Conservation (phyloP, 2,329 filamentous ascomycete species). For the Penicillium capsulatum region DNA sequence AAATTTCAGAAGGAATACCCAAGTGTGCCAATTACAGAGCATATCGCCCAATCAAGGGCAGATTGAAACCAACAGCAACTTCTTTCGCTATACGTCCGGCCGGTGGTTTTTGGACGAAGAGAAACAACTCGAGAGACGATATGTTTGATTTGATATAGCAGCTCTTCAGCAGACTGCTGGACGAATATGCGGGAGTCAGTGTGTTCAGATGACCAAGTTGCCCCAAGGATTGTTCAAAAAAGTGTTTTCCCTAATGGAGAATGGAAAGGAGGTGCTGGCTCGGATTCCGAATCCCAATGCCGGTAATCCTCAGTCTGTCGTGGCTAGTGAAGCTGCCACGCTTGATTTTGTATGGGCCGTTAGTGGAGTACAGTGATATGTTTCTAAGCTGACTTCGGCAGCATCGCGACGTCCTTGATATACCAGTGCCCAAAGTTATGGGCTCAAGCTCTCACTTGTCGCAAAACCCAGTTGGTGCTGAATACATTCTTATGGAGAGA, state of each 20-base stretch:
- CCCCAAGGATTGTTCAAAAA: constrained; percentile 29
- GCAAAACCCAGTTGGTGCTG: background rate
- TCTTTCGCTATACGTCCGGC: background rate
- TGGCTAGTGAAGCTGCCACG: constrained; percentile 40
- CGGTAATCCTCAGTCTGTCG: constrained; percentile 25
- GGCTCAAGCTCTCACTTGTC: background rate
- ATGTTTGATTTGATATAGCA: background rate
- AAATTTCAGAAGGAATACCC: background rate
- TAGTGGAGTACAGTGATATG: background rate
- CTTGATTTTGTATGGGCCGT: constrained; percentile 19
- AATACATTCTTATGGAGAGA: background rate
- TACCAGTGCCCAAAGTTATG: background rate
- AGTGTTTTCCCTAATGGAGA: constrained; percentile 29
- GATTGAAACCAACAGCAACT: background rate
- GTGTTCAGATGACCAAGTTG: background rate
- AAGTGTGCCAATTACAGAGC: background rate
- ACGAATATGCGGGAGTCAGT: background rate
- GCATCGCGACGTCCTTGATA: background rate
- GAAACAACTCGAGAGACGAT: background rate
- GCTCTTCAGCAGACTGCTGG: background rate
- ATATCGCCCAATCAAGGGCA: background rate
- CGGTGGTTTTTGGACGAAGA: background rate
- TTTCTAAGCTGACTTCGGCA: background rate
- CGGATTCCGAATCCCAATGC: constrained; percentile 36
- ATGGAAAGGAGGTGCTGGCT: constrained; percentile 31